Base-by-base conservation (phyloP, 352 stramenopile genomes). In the Globisporangium echinulatum region DNA sequence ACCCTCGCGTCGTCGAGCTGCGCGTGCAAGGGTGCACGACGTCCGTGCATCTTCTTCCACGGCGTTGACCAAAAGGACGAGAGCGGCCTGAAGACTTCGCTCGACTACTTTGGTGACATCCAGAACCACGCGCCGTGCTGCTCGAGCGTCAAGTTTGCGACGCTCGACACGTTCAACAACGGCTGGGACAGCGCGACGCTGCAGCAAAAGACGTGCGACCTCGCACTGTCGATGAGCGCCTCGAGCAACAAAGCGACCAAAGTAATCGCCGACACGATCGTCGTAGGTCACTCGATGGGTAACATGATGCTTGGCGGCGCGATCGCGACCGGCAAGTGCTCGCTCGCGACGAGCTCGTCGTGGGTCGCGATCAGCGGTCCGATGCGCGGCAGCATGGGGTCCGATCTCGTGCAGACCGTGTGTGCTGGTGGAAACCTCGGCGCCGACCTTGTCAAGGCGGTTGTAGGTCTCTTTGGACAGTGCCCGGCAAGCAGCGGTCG, bases 201-300 rank as follows among this genome's bases (percentile, higher is more conserved):
- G 5, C 72, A 86, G 55, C 49, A 83, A 47, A 62, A 69, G 5
- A 57, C 73, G 4, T 74, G 77, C 37, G 59, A 77, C 56, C 40
- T 75, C 36, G 48, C 74, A 9, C 38, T 87, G 0, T 53, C 69
- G 15, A 61, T 69, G 49, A 83, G 74, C 62, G 52, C 53, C n/a
- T 70, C 60, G 25, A 85, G 70, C 64, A 61, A 73, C 49, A 3
- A 25, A 0, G 51, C 54, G 11, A 74, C 66, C 7, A 63, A 63
- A n/a, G 79, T 68, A 11, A 72, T 88, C 66, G 70, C 78, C 58
- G 69, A 87, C 57, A 82, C 79, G 8, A 88, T 88, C 66, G 62
- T 85, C 40, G 54, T 91, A 1, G 69, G 62, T 1, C 78, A 91
- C 56, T 91, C 78, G 17, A 85, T 88, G 77, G 81, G 64, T 6